These are phyloP conservation scores for Akanthomyces lecanii DNA, from an alignment of 2,329 filamentous ascomycete species.

Conservation along the genomic window DNA sequence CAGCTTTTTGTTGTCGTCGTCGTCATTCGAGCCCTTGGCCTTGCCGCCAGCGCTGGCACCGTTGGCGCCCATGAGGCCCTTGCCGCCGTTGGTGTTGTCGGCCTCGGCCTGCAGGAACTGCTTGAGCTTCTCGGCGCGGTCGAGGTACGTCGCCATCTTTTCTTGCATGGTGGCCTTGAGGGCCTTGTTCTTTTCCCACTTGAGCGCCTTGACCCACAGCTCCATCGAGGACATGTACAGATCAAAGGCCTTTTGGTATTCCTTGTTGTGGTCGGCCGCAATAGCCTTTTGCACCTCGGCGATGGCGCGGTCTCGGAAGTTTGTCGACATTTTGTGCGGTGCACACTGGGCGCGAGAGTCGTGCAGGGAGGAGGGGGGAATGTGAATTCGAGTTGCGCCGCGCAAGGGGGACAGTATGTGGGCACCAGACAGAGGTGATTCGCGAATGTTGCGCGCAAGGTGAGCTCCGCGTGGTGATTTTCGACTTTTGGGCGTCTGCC, in stretches of 20 bases:
- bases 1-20: constrained; percentile 94
- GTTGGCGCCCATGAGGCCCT: constrained; percentile 62
- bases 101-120: constrained; percentile 75
- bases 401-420: neutral
- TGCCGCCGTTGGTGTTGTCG: constrained; percentile 62
- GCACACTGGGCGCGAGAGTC: constrained; percentile 16
- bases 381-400: constrained; percentile 2
- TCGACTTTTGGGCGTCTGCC: constrained; percentile 7
- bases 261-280: constrained; percentile 88
- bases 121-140: constrained; percentile 97
- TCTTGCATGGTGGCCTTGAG: constrained; percentile 96
- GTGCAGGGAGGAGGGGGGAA: neutral
- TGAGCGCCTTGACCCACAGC: constrained; percentile 96
- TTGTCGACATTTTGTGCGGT: constrained; percentile 73
- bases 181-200: constrained; percentile 98
- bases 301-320: constrained; percentile 95
- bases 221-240: constrained; percentile 94
- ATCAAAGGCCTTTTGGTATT: constrained; percentile 97
- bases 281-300: constrained; percentile 97
- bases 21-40: constrained; percentile 61
- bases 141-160: constrained; percentile 96
- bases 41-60: constrained; percentile 62
- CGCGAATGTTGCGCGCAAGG: neutral
- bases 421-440: neutral
- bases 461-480: constrained; percentile 4